Evolutionary conservation across 306 rosid genomes (phyloP).

Genomic region (Casuarina glauca): DNA sequence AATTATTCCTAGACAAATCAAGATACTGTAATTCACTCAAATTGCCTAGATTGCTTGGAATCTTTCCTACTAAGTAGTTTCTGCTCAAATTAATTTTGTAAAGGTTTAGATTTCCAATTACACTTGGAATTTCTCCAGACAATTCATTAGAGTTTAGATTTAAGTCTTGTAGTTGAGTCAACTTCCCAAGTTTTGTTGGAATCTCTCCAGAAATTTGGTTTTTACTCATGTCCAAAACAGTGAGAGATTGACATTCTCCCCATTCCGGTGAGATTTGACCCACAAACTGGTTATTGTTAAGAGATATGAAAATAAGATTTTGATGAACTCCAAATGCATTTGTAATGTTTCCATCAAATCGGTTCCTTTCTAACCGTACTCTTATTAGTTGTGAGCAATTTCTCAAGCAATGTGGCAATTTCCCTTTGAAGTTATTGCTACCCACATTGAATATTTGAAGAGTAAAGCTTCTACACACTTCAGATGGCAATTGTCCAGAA

Average conservation of each 20-base stretch:
- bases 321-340: slow-evolving; percentile 41
- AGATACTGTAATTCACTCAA: slow-evolving; percentile 33
- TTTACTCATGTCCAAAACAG: slow-evolving; percentile 37
- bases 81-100: slow-evolving; percentile 34
- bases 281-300: slow-evolving; percentile 41
- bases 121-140: slow-evolving; percentile 47
- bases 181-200: slow-evolving; percentile 45
- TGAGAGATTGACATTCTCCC: slow-evolving; percentile 50
- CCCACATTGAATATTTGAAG: slow-evolving; percentile 29
- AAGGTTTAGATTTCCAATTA: slow-evolving; percentile 38
- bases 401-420: slow-evolving; percentile 59
- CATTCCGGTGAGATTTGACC: slow-evolving; percentile 16
- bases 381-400: slow-evolving; percentile 44
- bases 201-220: slow-evolving; percentile 63
- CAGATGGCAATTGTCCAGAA: slow-evolving; percentile 61
- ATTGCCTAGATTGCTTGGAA: slow-evolving; percentile 32
- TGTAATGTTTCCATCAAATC: slow-evolving; percentile 57
- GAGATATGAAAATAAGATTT: slow-evolving; percentile 27
- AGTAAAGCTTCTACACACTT: slow-evolving; percentile 42
- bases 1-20: slow-evolving; percentile 50
- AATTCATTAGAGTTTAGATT: slow-evolving; percentile 37
- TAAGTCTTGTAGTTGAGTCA: slow-evolving; percentile 30
- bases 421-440: slow-evolving; percentile 52
- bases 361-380: slow-evolving; percentile 56
- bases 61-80: slow-evolving; percentile 49